Base-by-base conservation (phyloP, 148 eudicot genomes). In the Spergularia bocconei region DNA sequence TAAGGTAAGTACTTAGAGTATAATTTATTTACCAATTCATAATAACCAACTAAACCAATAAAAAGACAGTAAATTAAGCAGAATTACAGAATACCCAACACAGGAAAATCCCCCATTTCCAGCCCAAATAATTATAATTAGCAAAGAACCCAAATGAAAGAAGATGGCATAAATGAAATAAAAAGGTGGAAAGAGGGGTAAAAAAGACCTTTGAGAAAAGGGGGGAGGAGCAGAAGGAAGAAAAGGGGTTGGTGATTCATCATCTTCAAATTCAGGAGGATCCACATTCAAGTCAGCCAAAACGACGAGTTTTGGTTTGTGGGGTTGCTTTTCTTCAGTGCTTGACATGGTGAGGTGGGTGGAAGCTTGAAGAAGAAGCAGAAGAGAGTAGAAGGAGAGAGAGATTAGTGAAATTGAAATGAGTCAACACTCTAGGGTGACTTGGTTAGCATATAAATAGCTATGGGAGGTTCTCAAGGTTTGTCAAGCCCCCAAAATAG, bases 281-380 rank as follows among this genome's bases (percentile, higher is more conserved):
- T 91, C 98, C 29, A 82, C 90, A 85, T 93, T 93, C 15, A 93
- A 89, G 88, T 93, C 98, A 10, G 98, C 96, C 64, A 93, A 59
- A 62, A 93, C 87, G 20, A 90, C 87, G 51, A 80, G 71, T 78
- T 83, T 90, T 23, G 77, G 61, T 0, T 78, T 85, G n/a, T 78
- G 82, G 6, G 56, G 60, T 19, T 70, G 77, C 77, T 70, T 75
- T 20, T 81, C 83, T 55, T 60, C 82, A 29, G 33, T 56, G 20
- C 7, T 25, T 47, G 71, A 70, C 61, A 47, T 56, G 4, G 58
- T 13, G 23, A 44, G 36, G 13, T 66, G 8, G 12, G 19, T 16
- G 50, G 38, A 39, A 64, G 48, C 20, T 16, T 64, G 3, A n/a
- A 39, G 44, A 9, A 11, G 38, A 61, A 39, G 44, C 2, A 11